phyloP scores from a whole-genome alignment of 495 filamentous ascomycete species.

The Tetracladium marchalianum region DNA sequence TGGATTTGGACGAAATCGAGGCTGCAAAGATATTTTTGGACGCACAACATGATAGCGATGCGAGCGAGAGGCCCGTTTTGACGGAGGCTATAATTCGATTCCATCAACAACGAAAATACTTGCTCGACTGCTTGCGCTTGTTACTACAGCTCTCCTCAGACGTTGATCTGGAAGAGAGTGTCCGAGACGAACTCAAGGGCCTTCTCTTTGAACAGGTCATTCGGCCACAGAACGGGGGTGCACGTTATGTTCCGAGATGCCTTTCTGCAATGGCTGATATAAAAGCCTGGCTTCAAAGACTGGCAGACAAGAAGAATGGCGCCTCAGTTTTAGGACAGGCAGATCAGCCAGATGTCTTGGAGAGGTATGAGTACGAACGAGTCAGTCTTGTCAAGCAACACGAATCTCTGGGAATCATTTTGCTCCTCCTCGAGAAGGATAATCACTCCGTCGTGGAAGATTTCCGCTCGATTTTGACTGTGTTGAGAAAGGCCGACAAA shows the following conservation, averaged over 20 bases:
- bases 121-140: conserved; percentile 75
- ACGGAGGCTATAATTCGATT: conserved; percentile 73
- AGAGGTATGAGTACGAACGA: conserved; percentile 65
- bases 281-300: conserved; percentile 57
- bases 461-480: conserved; percentile 56
- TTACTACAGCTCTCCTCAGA: conserved; percentile 56
- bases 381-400: conserved; percentile 72
- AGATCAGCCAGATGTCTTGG: conserved; percentile 46
- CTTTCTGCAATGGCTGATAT: conserved; percentile 62
- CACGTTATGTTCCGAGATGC: conserved; percentile 55
- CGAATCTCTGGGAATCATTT: conserved; percentile 69
- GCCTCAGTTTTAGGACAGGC: conserved; percentile 55
- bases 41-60: conserved; percentile 51
- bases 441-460: conserved; percentile 58
- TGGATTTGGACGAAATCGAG: conserved; percentile 82
- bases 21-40: conserved; percentile 64
- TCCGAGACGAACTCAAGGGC: conserved; percentile 20
- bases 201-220: conserved; percentile 21
- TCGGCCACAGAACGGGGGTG: neutral
- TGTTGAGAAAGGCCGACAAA: conserved; percentile 56
- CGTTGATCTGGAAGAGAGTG: conserved; percentile 26
- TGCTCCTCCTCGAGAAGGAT: conserved; percentile 67
- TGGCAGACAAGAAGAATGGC: conserved; percentile 63
- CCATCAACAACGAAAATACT: conserved; percentile 65
- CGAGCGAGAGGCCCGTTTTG: conserved; percentile 56